Evolutionary conservation across 108 stramenopile genomes (phyloP), one percentile per base, ranked within the genome.

Genomic region (Mayamaea pseudoterrestris): DNA sequence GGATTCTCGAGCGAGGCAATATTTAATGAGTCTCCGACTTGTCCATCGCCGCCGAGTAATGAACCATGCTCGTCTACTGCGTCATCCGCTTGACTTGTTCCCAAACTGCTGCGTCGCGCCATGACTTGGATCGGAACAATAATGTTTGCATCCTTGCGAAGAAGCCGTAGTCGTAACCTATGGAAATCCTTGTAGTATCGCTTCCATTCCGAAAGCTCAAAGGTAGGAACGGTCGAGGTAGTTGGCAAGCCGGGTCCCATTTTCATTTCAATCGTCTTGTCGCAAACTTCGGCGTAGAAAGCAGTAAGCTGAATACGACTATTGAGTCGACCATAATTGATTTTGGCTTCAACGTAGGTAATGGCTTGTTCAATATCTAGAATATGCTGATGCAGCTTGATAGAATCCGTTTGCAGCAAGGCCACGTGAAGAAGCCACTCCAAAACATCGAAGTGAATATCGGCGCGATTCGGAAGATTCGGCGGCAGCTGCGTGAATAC

Each of bases 401-500:
- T 39, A 4, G 37, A 20, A 39, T 39, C 37, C 37, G 50, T 37
- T 35, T 51, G 34, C 24, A 51, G 21, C 30, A 30, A 23, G 7
- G 25, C 36, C 7, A 35, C 13, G 16, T 51, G 50, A 18, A 17
- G 20, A 34, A n/a, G 27, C 21, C 23, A 51, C 23, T 51, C 50
- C 4, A 51, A 11, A 7, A 40, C 1, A 39, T 51, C 50, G 5
- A 37, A 14, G 5, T 36, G 34, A 16, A 22, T 23, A 23, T 51
- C 24, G 5, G 16, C 17, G 16, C 35, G 27, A 5, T 17, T 35
- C 4, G 50, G 50, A 4, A 5, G 26, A 45, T 45, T n/a, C 17
- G 44, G 21, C n/a, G 44, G 44, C 5, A 45, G 13, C 5, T 45
- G 7, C n/a, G 22, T 45, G 21, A 45, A 45, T 22, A 45, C 44